Percentiles rank a stretch among this genome's conserved stretches.
These are phyloP conservation scores for Cyclocybe aegerita DNA, from an alignment of 768 basidiomycete genomes.

Conservation along the genomic window DNA sequence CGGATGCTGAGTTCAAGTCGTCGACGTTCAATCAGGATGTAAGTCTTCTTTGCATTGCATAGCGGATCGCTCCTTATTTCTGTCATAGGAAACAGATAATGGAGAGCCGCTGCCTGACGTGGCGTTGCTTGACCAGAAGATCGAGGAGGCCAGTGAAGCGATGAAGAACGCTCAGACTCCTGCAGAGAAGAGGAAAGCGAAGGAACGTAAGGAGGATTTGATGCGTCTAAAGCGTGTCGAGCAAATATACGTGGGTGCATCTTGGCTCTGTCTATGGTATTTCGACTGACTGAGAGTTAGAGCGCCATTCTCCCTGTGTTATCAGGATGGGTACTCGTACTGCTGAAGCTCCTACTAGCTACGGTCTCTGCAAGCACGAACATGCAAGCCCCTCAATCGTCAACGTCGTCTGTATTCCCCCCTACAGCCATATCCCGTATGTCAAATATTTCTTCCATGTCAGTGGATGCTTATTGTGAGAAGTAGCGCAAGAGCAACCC, in stretches of 20 bases:
- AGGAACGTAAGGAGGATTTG: conserved; percentile 74
- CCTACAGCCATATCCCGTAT: conserved; percentile 68
- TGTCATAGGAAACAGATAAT: conserved; percentile 52
- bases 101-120: conserved; percentile 73
- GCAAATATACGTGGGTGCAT: conserved; percentile 78
- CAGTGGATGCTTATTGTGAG: background rate
- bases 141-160: conserved; percentile 59
- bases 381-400: conserved; percentile 62
- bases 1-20: conserved; percentile 55
- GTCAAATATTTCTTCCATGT: conserved; percentile 14
- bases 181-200: conserved; percentile 59
- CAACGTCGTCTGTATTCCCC: conserved; percentile 70
- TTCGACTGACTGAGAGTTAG: conserved; percentile 36
- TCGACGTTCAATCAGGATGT: conserved; percentile 47
- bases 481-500: conserved; percentile 59
- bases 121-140: conserved; percentile 68
- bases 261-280: background rate
- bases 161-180: conserved; percentile 49
- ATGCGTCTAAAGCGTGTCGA: conserved; percentile 89
- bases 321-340: conserved; percentile 88
- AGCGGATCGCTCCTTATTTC: conserved; percentile 1
- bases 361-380: conserved; percentile 84
- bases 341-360: conserved; percentile 89
- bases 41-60: conserved; percentile 11
- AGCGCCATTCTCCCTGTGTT: conserved; percentile 80